Evolutionary conservation across 495 filamentous ascomycete genomes (phyloP).

Genomic region (Neurospora sp.): DNA sequence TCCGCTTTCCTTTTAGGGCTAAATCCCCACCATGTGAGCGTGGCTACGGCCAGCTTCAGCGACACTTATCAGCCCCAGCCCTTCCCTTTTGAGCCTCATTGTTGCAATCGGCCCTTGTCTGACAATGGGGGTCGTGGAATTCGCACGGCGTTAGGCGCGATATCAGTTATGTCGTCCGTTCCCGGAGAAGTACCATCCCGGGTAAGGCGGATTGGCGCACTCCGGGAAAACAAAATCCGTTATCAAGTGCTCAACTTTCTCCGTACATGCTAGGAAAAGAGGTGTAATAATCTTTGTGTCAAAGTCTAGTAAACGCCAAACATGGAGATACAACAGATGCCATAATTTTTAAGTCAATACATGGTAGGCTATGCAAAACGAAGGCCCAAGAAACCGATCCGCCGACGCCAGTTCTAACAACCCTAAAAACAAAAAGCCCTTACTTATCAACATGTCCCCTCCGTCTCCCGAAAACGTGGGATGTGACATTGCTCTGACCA

Average conservation of each 20-base stretch:
- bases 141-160: neutral
- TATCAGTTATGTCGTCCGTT: neutral
- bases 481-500: neutral
- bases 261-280: neutral
- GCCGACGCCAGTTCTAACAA: neutral
- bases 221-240: neutral
- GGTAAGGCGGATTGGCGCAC: neutral
- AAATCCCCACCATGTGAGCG: slow-evolving; percentile 3
- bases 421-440: neutral
- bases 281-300: neutral
- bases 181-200: neutral
- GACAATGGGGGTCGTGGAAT: neutral
- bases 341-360: neutral
- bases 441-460: neutral
- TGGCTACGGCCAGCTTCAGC: slow-evolving; percentile 2
- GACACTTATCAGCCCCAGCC: neutral
- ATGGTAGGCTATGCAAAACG: neutral
- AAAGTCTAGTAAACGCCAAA: neutral
- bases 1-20: slow-evolving; percentile 29
- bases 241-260: neutral
- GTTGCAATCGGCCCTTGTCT: neutral
- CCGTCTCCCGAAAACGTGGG: neutral
- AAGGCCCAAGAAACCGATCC: neutral
- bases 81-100: neutral
- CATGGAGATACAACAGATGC: neutral